Percentiles rank a stretch among this genome's conserved stretches.
Evolutionary conservation across 2,329 filamentous ascomycete genomes (phyloP).

Genomic region (Penicillium sp.): DNA sequence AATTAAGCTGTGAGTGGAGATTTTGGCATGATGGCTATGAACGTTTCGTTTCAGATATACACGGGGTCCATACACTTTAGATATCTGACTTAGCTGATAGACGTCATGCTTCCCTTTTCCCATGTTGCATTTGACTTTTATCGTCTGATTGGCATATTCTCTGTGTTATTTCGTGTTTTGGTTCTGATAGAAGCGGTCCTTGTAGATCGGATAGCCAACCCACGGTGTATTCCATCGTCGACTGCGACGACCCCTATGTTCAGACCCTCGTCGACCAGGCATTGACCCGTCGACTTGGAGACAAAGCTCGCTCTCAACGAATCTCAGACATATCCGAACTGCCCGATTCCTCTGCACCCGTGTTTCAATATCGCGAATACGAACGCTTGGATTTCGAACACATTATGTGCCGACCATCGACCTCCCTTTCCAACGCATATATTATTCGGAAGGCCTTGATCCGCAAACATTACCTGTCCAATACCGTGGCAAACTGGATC

Average conservation of each 20-base stretch:
- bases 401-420: slow-evolving; percentile 63
- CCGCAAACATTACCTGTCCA: slow-evolving; percentile 89
- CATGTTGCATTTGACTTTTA: slow-evolving; percentile 10
- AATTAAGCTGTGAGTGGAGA: slow-evolving; percentile 77
- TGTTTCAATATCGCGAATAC: slow-evolving; percentile 84
- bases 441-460: slow-evolving; percentile 96
- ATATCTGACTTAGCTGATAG: slow-evolving; percentile 34
- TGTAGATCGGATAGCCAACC: slow-evolving; percentile 43
- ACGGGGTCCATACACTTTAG: slow-evolving; percentile 29
- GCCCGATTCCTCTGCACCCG: slow-evolving; percentile 49
- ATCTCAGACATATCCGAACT: slow-evolving; percentile 57
- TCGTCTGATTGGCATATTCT: slow-evolving; percentile 8
- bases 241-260: slow-evolving; percentile 88
- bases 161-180: slow-evolving; percentile 4
- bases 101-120: slow-evolving; percentile 24
- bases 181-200: slow-evolving; percentile 39
- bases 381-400: slow-evolving; percentile 85
- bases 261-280: slow-evolving; percentile 81
- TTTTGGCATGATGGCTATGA: slow-evolving; percentile 23
- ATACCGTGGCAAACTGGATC: slow-evolving; percentile 82
- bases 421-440: slow-evolving; percentile 81
- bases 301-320: slow-evolving; percentile 55
- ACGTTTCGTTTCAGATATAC: slow-evolving; percentile 29
- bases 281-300: slow-evolving; percentile 65
- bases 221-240: slow-evolving; percentile 71